These are phyloP conservation scores for Thermochaetoides thermophila DNA, from an alignment of 495 filamentous ascomycete species.

Conservation along the genomic window DNA sequence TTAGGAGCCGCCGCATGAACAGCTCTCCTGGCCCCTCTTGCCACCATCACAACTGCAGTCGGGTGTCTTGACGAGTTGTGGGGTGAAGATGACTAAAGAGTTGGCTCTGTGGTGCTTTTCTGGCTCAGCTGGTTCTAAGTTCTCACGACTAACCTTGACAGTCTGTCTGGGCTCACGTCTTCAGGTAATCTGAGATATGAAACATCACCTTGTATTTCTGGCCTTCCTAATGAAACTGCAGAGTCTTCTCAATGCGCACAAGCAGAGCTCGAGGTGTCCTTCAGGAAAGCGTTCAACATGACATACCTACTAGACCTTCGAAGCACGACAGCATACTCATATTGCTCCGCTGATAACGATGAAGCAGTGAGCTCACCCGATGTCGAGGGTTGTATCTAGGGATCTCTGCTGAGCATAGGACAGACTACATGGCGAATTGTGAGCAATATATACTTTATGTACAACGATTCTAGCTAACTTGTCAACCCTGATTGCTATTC, in stretches of 20 bases:
- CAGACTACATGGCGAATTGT: constrained; percentile 30
- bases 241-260: constrained; percentile 28
- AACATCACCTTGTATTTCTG: constrained; percentile 30
- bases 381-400: constrained; percentile 22
- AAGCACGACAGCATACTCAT: constrained; percentile 20
- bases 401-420: constrained; percentile 21
- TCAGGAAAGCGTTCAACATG: constrained; percentile 16
- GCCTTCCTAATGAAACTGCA: constrained; percentile 27
- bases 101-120: too few species aligned
- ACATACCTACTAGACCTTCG: constrained; percentile 18
- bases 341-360: constrained; percentile 22
- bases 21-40: too few species aligned
- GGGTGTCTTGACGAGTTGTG: too few species aligned
- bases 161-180: constrained; percentile 8
- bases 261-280: constrained; percentile 26
- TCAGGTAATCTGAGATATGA: constrained; percentile 33
- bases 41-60: too few species aligned
- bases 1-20: too few species aligned
- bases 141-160: too few species aligned
- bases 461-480: too few species aligned
- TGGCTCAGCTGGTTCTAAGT: too few species aligned
- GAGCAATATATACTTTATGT: not conserved
- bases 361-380: constrained; percentile 10
- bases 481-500: constrained; percentile 22
- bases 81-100: too few species aligned